phyloP scores from a whole-genome alignment of 768 basidiomycete genomes.

The Auriculariales sp. region DNA sequence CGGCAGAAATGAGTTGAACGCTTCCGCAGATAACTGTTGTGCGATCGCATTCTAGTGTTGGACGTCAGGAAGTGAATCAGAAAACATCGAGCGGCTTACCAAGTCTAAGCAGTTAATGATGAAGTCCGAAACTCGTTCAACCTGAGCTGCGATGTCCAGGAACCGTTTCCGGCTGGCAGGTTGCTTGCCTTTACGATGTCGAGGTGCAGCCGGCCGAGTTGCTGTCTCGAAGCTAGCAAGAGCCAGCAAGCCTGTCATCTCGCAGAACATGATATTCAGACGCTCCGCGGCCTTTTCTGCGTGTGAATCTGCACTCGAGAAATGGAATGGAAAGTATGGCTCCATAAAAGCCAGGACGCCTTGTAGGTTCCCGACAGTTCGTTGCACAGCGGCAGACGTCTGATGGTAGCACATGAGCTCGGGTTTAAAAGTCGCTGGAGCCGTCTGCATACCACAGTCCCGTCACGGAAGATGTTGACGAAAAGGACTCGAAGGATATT shows the following conservation, averaged over 20 bases:
- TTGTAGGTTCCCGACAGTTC: conserved; percentile 37
- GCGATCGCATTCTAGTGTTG: not conserved
- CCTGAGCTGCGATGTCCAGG: conserved; percentile 22
- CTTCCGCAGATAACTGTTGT: conserved; percentile 29
- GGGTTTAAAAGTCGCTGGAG: conserved; percentile 11
- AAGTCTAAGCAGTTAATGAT: conserved; percentile 41
- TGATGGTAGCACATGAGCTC: no score
- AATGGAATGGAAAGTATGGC: conserved; percentile 78
- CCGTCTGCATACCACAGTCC: conserved; percentile 8
- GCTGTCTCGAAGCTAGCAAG: conserved; percentile 17
- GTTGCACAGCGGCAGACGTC: no score
- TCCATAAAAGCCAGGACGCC: conserved; percentile 57
- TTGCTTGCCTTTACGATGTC: not conserved
- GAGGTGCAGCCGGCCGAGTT: conserved; percentile 5
- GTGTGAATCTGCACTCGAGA: conserved; percentile 17
- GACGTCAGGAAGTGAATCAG: conserved; percentile 15
- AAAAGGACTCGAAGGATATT: conserved; percentile 50
- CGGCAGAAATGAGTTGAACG: conserved; percentile 58
- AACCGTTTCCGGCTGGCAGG: conserved; percentile 2
- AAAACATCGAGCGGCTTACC: conserved; percentile 20
- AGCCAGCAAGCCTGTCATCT: conserved; percentile 51
- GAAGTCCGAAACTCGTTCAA: conserved; percentile 42
- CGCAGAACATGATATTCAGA: conserved; percentile 65
- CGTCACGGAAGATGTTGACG: conserved; percentile 32
- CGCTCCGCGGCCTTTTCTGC: conserved; percentile 44